Percentiles rank a stretch among this genome's conserved stretches.
Conservation (phyloP, 2,329 filamentous ascomycete species). For the Claviceps maximensis region DNA sequence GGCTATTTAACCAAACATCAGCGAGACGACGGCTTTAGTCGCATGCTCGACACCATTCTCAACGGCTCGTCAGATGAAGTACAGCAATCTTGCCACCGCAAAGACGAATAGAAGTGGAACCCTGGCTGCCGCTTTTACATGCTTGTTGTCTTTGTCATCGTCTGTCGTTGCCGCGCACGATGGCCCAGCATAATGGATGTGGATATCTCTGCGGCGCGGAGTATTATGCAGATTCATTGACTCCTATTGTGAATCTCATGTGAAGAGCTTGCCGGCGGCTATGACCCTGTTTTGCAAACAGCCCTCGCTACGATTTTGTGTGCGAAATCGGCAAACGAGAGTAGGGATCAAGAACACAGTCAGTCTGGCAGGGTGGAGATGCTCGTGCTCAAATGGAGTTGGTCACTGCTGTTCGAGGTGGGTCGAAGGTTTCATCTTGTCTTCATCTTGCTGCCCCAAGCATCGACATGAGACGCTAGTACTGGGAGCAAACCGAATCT, state of each 20-base stretch:
- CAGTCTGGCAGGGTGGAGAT: neutral
- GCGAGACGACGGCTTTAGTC: slow-evolving; percentile 7
- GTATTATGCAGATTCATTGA: neutral
- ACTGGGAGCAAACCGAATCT: neutral
- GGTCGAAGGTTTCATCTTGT: neutral
- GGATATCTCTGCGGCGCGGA: neutral
- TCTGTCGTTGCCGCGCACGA: neutral
- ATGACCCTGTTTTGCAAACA: neutral
- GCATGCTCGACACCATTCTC: slow-evolving; percentile 9
- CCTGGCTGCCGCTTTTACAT: neutral
- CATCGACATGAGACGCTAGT: neutral
- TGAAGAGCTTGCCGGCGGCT: neutral
- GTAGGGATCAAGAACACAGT: neutral
- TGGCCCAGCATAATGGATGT: neutral
- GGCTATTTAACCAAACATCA: slow-evolving; percentile 5
- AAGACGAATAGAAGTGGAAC: neutral
- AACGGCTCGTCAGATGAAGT: slow-evolving; percentile 9
- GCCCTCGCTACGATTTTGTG: neutral
- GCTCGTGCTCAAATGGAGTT: neutral
- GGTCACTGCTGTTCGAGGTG: neutral
- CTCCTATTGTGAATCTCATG: neutral
- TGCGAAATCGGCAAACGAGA: neutral
- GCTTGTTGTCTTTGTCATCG: neutral
- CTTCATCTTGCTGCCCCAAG: neutral
- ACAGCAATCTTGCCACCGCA: neutral